These are phyloP conservation scores for Bryoerythrophyllum caledonicum DNA, from an alignment of 225 moss, liverwort and hornwort genomes.

Conservation along the genomic window DNA sequence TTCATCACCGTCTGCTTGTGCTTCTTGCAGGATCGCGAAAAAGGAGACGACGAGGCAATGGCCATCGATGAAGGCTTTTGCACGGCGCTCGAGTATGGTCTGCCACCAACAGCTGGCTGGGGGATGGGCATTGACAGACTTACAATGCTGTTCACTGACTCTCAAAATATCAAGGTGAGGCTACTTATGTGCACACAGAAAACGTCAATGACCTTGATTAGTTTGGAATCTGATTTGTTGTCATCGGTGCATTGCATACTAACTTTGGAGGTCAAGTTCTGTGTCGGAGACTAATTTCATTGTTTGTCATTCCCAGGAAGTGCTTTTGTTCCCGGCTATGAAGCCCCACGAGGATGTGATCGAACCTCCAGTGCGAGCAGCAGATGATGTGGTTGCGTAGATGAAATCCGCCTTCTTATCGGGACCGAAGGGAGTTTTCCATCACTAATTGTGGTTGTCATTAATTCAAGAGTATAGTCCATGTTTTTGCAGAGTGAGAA, in stretches of 20 bases:
- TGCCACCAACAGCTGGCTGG: constrained; percentile 94
- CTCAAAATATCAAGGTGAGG: constrained; percentile 82
- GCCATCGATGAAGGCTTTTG: constrained; percentile 86
- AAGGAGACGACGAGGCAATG: constrained; percentile 98
- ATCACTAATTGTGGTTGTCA: not conserved
- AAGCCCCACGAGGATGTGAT: constrained; percentile 81
- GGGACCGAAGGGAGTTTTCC: not conserved
- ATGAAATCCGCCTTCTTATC: not conserved
- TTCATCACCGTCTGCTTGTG: constrained; percentile 21
- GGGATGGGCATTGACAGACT: constrained; percentile 93
- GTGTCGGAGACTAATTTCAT: not conserved
- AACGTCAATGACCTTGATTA: not conserved
- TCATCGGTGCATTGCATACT: not conserved
- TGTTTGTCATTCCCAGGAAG: constrained; percentile 59
- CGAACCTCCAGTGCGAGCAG: constrained; percentile 52
- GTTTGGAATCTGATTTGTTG: not conserved
- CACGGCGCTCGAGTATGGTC: constrained; percentile 84
- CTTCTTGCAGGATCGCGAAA: constrained; percentile 64
- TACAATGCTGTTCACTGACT: constrained; percentile 89
- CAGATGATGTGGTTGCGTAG: constrained; percentile 39
- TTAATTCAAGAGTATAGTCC: not conserved
- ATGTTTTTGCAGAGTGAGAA: constrained; percentile 5
- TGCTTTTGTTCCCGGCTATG: constrained; percentile 94
- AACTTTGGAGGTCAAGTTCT: not conserved
- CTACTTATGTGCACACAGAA: not conserved